Evolutionary conservation across 2,329 filamentous ascomycete genomes (phyloP).

Genomic region (Helicocarpus griseus): DNA sequence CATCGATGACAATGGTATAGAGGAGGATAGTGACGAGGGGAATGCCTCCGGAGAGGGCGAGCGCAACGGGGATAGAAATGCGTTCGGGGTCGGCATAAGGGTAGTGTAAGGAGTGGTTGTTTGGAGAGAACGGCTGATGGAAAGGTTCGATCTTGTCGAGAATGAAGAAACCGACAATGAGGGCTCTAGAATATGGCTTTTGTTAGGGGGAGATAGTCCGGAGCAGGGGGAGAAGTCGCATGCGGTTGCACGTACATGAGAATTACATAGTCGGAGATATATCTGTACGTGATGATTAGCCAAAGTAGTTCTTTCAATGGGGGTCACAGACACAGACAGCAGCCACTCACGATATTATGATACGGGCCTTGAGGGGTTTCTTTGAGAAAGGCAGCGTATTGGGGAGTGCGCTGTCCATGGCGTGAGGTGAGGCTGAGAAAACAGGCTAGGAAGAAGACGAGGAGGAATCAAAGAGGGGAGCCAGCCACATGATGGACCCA

Average conservation of each 20-base stretch:
- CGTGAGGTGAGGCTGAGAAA: too few species aligned
- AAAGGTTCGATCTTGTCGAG: conserved; percentile 46
- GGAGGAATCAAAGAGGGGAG: background rate
- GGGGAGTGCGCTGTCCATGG: background rate
- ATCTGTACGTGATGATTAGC: conserved; percentile 28
- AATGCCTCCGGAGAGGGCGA: conserved; percentile 40
- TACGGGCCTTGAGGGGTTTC: conserved; percentile 39
- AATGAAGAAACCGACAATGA: conserved; percentile 42
- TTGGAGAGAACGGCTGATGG: conserved; percentile 49
- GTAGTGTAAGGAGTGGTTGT: conserved; percentile 49
- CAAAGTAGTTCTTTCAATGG: background rate
- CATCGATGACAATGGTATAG: conserved; percentile 50
- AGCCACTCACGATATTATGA: conserved; percentile 43
- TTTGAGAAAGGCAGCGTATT: background rate
- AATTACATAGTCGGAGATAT: conserved; percentile 50
- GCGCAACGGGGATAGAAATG: conserved; percentile 41
- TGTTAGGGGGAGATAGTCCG: conserved; percentile 5
- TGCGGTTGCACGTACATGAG: conserved; percentile 39
- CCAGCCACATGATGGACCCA: background rate
- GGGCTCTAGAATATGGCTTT: conserved; percentile 29
- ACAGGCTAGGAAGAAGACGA: background rate
- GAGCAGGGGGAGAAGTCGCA: conserved; percentile 5
- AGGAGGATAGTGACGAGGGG: conserved; percentile 44
- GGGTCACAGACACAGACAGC: background rate
- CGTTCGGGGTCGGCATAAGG: conserved; percentile 48